Evolutionary conservation across 495 filamentous ascomycete genomes (phyloP).

Genomic region (Neurospora hispaniola): DNA sequence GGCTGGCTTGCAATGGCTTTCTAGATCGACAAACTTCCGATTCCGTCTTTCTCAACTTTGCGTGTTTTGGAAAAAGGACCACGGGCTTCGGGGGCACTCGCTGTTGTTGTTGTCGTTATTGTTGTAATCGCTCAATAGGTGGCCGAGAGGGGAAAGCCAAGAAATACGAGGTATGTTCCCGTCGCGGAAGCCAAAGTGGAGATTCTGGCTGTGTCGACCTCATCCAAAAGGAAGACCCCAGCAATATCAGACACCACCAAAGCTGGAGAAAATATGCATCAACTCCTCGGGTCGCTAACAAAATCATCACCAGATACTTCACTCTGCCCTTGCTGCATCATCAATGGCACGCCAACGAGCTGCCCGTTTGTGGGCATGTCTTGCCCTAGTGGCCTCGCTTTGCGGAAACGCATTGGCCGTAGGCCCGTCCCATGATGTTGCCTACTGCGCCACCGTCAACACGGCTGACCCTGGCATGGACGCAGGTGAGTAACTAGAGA

Average conservation of each 20-base stretch:
- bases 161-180: neutral
- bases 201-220: neutral
- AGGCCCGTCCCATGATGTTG: conserved; percentile 22
- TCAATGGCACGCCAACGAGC: conserved; percentile 15
- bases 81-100: neutral
- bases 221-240: neutral
- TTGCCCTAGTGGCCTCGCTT: conserved; percentile 9
- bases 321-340: neutral
- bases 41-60: neutral
- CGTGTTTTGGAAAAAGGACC: neutral
- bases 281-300: neutral
- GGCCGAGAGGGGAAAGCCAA: neutral
- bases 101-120: neutral
- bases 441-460: conserved; percentile 33
- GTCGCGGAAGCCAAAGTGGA: neutral
- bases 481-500: conserved; percentile 1
- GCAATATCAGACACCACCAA: neutral
- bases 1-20: neutral
- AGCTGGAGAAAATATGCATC: neutral
- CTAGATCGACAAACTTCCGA: neutral
- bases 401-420: conserved; percentile 2
- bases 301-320: neutral
- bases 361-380: conserved; percentile 13
- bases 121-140: neutral
- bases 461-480: conserved; percentile 17